Evolutionary conservation across 768 basidiomycete species (phyloP), one percentile per base, ranked within the genome.

Genomic region (Pulveroboletus frians): DNA sequence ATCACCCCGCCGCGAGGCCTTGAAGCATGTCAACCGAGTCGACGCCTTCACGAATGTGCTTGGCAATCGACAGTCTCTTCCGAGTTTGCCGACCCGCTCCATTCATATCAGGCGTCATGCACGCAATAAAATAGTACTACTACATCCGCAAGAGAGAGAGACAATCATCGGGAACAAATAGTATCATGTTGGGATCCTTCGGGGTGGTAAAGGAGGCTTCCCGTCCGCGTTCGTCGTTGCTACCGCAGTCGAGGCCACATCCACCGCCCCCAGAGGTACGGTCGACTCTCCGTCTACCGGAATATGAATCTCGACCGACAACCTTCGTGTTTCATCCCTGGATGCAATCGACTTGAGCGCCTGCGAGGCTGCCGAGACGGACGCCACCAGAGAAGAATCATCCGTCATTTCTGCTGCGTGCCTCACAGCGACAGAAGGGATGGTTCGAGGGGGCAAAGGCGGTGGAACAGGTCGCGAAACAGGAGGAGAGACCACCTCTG

Each of bases 311-410:
- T 70, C 70, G 17, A 11, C n/a, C 39, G 64, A 55, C 40, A 56
- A 9, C 26, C 65, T 55, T 43, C 63, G 67, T 46, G 56, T 66
- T 44, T 73, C 71, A 52, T 79, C 77, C 52, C 68, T 73, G 9
- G 69, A 71, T 26, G 68, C 82, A 46, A 86, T 83, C 35, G 71
- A 73, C 67, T 83, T 78, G 23, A 85, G 70, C 10, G 75, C 73
- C 36, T 77, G 75, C 18, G 79, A 78, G 4, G 84, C 80, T 1
- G 75, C 67, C 17, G 67, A 70, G 46, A 58, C 30, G 10, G 55
- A 31, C 23, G 56, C 47, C 14, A 29, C 36, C 17, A 61, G 62
- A 34, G 59, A 30, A 9, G 57, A 41, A 13, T 62, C 59, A 13
- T 64, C 52, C 26, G 60, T 46, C 5, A 60, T 34, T 37, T 68